A percentile compares a stretch with the other conserved stretches of the same genome.
Conservation (phyloP, 2,329 filamentous ascomycete genomes). For the Setomelanomma holmii region DNA sequence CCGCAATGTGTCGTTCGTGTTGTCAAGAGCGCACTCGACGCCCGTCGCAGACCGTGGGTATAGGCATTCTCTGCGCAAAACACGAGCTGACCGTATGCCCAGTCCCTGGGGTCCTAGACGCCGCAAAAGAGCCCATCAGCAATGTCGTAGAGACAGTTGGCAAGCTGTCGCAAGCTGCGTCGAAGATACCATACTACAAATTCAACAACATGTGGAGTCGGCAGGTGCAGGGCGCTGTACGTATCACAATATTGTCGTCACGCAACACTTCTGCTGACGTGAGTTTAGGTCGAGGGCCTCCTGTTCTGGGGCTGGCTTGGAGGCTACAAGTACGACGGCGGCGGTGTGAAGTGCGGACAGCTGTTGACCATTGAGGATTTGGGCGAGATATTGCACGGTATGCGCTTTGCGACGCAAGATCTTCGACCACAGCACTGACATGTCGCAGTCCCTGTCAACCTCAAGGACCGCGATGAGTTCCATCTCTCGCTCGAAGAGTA, state of each 20-base stretch:
- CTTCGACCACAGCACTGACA: slow-evolving; percentile 16
- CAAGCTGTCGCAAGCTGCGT: slow-evolving; percentile 75
- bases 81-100: slow-evolving; percentile 15
- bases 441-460: slow-evolving; percentile 80
- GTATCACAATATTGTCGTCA: slow-evolving; percentile 14
- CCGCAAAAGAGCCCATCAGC: slow-evolving; percentile 73
- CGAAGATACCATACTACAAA: slow-evolving; percentile 95
- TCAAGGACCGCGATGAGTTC: slow-evolving; percentile 89
- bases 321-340: slow-evolving; percentile 65
- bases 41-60: slow-evolving; percentile 67
- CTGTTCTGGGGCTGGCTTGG: slow-evolving; percentile 79
- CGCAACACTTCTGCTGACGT: slow-evolving; percentile 8
- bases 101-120: slow-evolving; percentile 74
- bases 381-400: slow-evolving; percentile 77
- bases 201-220: slow-evolving; percentile 90
- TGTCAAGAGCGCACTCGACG: slow-evolving; percentile 90
- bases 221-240: slow-evolving; percentile 79
- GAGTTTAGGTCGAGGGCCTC: slow-evolving; percentile 61
- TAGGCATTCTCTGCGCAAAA: not conserved
- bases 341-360: slow-evolving; percentile 62
- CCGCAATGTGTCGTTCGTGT: slow-evolving; percentile 78
- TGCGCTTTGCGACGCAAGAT: slow-evolving; percentile 13
- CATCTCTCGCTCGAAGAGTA: slow-evolving; percentile 98
- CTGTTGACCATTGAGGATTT: slow-evolving; percentile 90
- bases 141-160: slow-evolving; percentile 74